Percentiles rank a stretch among this genome's conserved stretches.
phyloP scores from a whole-genome alignment of 75 land plant genomes.

The Cunninghamia lanceolata region DNA sequence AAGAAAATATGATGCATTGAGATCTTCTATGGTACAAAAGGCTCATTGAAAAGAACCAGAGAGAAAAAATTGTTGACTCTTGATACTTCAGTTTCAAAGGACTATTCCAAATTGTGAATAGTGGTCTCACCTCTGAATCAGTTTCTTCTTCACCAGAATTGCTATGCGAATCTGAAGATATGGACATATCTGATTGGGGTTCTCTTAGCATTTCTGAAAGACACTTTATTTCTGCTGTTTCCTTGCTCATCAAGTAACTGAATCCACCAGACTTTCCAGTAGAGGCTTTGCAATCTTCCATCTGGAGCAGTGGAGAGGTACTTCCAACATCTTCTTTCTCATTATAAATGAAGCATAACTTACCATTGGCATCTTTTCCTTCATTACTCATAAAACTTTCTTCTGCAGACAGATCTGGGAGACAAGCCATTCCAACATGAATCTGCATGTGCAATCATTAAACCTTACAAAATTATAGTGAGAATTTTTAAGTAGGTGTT shows the following conservation, averaged over 20 bases:
- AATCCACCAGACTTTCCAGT: neutral
- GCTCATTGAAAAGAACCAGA: neutral
- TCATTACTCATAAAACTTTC: neutral
- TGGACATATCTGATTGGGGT: slow-evolving; percentile 42
- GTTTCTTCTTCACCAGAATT: slow-evolving; percentile 18
- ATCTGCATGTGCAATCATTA: slow-evolving; percentile 2
- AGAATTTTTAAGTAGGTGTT: neutral
- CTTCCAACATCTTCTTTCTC: neutral
- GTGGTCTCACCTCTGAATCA: slow-evolving; percentile 32
- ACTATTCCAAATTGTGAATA: neutral
- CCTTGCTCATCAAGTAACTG: neutral
- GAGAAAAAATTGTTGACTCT: neutral
- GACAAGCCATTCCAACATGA: slow-evolving; percentile 1
- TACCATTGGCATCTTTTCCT: neutral
- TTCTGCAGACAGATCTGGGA: neutral
- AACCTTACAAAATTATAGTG: neutral
- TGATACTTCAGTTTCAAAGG: neutral
- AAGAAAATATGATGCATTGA: neutral
- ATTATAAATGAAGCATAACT: neutral
- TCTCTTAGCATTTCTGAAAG: slow-evolving; percentile 35
- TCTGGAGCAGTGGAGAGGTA: neutral
- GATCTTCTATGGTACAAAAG: neutral
- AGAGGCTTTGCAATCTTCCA: neutral
- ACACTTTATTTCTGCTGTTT: slow-evolving; percentile 22
- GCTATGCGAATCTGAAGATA: slow-evolving; percentile 20